These are phyloP conservation scores for Daedaleopsis nitida DNA, from an alignment of 768 basidiomycete species.

Conservation along the genomic window DNA sequence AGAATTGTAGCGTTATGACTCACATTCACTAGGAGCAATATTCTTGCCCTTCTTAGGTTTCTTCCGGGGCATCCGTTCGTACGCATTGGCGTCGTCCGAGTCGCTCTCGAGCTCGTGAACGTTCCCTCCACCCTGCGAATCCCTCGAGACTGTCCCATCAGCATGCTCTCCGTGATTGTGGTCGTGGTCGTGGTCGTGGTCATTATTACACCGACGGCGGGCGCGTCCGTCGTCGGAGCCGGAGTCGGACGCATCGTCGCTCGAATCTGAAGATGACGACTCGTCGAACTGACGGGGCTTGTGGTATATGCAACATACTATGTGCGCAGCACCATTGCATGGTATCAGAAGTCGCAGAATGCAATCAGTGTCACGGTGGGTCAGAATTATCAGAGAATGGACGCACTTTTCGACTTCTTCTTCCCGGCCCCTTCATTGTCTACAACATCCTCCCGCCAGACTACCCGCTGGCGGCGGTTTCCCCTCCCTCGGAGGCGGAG, in stretches of 20 bases:
- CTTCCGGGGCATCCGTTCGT: constrained; percentile 35
- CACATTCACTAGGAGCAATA: background rate
- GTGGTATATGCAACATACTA: constrained; percentile 96
- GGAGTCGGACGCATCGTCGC: constrained; percentile 43
- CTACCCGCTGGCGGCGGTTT: constrained; percentile 52
- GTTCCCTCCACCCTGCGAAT: too few species aligned
- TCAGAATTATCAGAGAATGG: background rate
- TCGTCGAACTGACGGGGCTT: constrained; percentile 80
- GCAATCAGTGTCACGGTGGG: too few species aligned
- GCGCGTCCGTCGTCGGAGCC: constrained; percentile 20
- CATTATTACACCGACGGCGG: constrained; percentile 5
- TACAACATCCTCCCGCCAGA: constrained; percentile 82
- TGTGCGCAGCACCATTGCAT: too few species aligned
- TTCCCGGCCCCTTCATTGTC: constrained; percentile 90
- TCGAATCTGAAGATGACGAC: constrained; percentile 70
- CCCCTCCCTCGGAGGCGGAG: constrained; percentile 62
- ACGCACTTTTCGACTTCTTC: constrained; percentile 93
- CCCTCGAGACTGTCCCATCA: constrained; percentile 17
- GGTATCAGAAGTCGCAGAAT: background rate
- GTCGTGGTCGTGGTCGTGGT: constrained; percentile 20
- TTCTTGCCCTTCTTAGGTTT: constrained; percentile 27
- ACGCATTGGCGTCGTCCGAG: constrained; percentile 34
- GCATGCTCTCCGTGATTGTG: constrained; percentile 15
- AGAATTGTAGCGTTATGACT: background rate
- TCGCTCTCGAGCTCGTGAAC: constrained; percentile 25